Conservation (phyloP, 495 filamentous ascomycete genomes). For the Trichoderma parareesei region DNA sequence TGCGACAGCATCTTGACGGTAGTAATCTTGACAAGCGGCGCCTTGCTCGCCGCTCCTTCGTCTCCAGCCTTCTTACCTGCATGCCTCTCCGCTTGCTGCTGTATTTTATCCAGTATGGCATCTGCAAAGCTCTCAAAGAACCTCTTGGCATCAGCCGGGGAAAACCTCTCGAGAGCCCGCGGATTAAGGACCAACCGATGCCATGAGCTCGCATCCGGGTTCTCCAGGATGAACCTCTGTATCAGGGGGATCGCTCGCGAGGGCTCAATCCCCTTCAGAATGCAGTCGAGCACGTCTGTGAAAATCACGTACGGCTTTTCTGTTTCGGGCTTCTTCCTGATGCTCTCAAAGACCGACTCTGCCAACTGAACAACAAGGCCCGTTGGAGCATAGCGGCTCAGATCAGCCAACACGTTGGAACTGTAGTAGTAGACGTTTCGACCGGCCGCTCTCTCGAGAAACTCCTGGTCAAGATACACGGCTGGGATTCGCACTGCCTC, state of each 20-base stretch:
- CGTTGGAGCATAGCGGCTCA: neutral
- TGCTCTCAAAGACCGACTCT: neutral
- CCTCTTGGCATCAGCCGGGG: slow-evolving; percentile 18
- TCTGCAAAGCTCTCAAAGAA: slow-evolving; percentile 25
- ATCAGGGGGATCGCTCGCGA: slow-evolving; percentile 19
- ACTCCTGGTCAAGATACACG: slow-evolving; percentile 19
- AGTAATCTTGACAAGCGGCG: slow-evolving; percentile 27
- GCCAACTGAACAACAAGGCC: neutral
- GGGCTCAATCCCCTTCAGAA: slow-evolving; percentile 13
- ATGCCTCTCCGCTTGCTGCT: slow-evolving; percentile 17
- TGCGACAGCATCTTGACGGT: slow-evolving; percentile 34
- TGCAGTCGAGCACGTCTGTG: neutral
- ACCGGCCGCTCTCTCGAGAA: slow-evolving; percentile 18
- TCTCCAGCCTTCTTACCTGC: neutral
- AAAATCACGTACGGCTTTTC: neutral
- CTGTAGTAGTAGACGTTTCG: no score
- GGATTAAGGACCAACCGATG: slow-evolving; percentile 24
- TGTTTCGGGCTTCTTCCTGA: neutral
- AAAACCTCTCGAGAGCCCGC: slow-evolving; percentile 21
- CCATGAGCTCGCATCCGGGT: slow-evolving; percentile 31
- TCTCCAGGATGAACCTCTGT: slow-evolving; percentile 25
- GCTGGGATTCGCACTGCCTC: slow-evolving; percentile 18
- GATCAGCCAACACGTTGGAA: neutral
- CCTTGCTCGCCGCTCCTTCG: neutral
- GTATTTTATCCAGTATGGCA: slow-evolving; percentile 25